These are phyloP conservation scores for Takashimella tepidaria DNA, from an alignment of 1,284 basidiomycete genomes.

Conservation along the genomic window DNA sequence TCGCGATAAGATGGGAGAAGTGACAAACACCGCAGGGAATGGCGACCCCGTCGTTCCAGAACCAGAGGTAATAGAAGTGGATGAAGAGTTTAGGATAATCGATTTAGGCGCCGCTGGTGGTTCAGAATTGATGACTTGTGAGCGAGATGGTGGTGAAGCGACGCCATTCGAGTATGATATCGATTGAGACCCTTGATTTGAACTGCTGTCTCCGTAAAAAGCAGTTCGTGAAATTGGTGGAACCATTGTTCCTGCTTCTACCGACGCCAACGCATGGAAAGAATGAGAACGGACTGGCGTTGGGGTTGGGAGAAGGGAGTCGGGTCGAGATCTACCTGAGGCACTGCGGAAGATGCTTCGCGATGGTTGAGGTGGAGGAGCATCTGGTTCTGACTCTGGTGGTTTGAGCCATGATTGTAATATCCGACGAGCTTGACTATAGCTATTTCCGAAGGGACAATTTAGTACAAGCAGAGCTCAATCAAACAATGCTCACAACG, in stretches of 20 bases:
- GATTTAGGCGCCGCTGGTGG: background rate
- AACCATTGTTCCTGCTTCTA: background rate
- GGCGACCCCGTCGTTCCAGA: background rate
- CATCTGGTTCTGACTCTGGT: slow-evolving; percentile 13
- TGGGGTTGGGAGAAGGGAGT: slow-evolving; percentile 7
- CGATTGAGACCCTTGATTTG: too few species aligned
- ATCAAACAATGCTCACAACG: background rate
- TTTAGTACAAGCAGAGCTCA: too few species aligned
- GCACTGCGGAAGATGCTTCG: slow-evolving; percentile 31
- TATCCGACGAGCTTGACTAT: slow-evolving; percentile 29
- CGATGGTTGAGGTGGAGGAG: slow-evolving; percentile 16
- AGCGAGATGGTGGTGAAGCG: background rate
- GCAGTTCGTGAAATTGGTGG: background rate
- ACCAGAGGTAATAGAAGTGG: background rate
- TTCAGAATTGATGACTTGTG: background rate
- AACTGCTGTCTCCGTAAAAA: background rate
- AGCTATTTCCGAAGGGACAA: slow-evolving; percentile 19
- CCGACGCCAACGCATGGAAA: slow-evolving; percentile 21
- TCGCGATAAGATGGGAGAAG: slow-evolving; percentile 13
- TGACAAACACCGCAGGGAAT: slow-evolving; percentile 8
- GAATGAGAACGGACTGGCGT: slow-evolving; percentile 20
- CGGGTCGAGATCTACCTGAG: slow-evolving; percentile 13
- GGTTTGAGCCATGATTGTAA: slow-evolving; percentile 36
- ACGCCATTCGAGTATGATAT: too few species aligned
- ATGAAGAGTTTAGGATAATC: background rate